A percentile compares a stretch with the other conserved stretches of the same genome.
Evolutionary conservation across 768 basidiomycete genomes (phyloP).

Genomic region (Auriscalpium orientale): DNA sequence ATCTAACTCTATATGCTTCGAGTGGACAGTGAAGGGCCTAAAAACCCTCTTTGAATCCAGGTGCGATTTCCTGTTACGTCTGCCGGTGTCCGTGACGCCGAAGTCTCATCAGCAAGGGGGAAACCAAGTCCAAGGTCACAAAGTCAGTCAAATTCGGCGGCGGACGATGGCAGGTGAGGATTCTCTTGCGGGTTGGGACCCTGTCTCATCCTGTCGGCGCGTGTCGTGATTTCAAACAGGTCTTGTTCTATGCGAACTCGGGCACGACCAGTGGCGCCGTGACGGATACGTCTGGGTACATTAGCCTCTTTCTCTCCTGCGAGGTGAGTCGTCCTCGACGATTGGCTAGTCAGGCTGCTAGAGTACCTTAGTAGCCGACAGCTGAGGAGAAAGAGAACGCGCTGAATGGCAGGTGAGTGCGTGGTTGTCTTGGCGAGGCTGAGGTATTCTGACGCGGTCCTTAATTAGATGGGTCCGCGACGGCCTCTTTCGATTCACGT

Average conservation of each 20-base stretch:
- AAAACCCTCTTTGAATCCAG: conserved; percentile 70
- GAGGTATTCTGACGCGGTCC: no score
- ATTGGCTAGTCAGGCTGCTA: background rate
- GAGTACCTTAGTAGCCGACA: conserved; percentile 49
- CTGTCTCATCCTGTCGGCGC: no score
- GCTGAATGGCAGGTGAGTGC: conserved; percentile 46
- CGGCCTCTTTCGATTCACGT: conserved; percentile 79
- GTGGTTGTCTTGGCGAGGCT: background rate
- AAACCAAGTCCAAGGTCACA: conserved; percentile 67
- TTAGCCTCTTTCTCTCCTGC: conserved; percentile 76
- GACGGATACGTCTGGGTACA: conserved; percentile 38
- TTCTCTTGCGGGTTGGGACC: conserved; percentile 1
- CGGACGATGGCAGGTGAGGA: conserved; percentile 64
- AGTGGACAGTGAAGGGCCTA: conserved; percentile 72
- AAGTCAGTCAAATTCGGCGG: conserved; percentile 71
- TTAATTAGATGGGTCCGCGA: conserved; percentile 68
- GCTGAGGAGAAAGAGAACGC: conserved; percentile 65
- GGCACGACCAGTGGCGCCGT: conserved; percentile 46
- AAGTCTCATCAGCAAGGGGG: conserved; percentile 45
- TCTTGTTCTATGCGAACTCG: conserved; percentile 80
- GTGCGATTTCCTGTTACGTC: conserved; percentile 20
- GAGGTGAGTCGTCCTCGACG: conserved; percentile 42
- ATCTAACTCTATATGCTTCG: conserved; percentile 51
- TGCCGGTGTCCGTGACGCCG: background rate
- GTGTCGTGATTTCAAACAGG: conserved; percentile 31